Conservation (phyloP, 2,329 filamentous ascomycete genomes). For the Fusarium agapanthi region DNA sequence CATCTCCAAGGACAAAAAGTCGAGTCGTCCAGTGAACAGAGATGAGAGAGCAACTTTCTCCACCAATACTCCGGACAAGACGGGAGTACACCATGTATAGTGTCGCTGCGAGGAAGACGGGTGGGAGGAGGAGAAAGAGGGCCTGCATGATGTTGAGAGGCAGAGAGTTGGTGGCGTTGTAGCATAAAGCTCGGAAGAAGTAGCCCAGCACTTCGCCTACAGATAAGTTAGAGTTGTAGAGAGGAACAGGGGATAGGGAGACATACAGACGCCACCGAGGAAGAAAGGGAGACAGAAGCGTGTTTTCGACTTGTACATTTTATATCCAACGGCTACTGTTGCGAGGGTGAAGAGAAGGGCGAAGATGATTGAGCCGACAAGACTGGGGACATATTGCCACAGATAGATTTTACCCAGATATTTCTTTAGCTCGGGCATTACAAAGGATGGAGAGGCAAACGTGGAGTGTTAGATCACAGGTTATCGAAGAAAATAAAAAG, state of each 20-base stretch:
- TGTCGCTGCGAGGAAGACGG: constrained; percentile 26
- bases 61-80: neutral
- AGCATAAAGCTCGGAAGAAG: constrained; percentile 12
- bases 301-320: constrained; percentile 52
- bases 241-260: fast-evolving
- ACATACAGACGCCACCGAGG: constrained; percentile 56
- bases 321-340: constrained; percentile 52
- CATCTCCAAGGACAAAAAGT: constrained; percentile 18
- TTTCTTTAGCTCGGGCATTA: constrained; percentile 10
- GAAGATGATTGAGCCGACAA: constrained; percentile 56
- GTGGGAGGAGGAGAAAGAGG: constrained; percentile 14
- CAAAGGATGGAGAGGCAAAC: too few species aligned
- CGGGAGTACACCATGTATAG: constrained; percentile 32
- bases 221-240: neutral
- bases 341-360: constrained; percentile 53
- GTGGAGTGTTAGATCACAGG: too few species aligned
- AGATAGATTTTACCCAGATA: constrained; percentile 18
- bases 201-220: constrained; percentile 23
- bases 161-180: constrained; percentile 9
- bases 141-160: constrained; percentile 27
- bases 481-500: too few species aligned
- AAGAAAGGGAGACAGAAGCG: constrained; percentile 60
- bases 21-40: constrained; percentile 16
- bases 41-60: constrained; percentile 1
- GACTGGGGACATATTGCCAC: constrained; percentile 51